Base-by-base conservation (phyloP, 106 monocot genomes). In the Dendrobium officinale region DNA sequence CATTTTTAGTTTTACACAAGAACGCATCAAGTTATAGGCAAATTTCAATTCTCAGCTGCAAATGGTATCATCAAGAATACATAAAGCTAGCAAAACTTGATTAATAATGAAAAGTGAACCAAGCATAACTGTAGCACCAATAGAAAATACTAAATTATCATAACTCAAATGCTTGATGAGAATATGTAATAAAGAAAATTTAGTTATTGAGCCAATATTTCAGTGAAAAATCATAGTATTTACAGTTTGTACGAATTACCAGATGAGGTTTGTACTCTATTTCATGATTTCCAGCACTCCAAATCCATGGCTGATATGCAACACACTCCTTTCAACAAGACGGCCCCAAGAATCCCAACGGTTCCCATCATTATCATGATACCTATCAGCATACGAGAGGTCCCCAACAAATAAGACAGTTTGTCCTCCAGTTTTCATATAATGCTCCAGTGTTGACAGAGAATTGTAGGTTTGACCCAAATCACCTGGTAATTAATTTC, bases 391-490 rank as follows among this genome's bases (percentile, higher is more conserved):
- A 93, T 99, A 99, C 26, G 95, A 95, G 26, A 99, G 88, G 85
- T 99, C 98, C 19, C 98, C 98, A 81, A 99, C 92, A 87, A 83
- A 99, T 45, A 99, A 67, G 20, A 99, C 89, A 79, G 89, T 81
- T 55, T 99, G 89, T 61, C 81, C 94, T 78, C 80, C 84, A 77
- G 80, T 89, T 79, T 87, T 80, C 92, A 92, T 88, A 84, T 99
- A 95, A 85, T 99, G 98, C 79, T 95, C 85, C 55, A 99, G 81
- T 27, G 98, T 99, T 18, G 94, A 95, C 68, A 92, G 92, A 40
- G 95, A 99, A 86, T 99, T 95, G 79, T 88, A 99, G 40, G 98
- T 99, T 83, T 99, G 95, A 26, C 98, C 98, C 86, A 99, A 83
- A 80, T 99, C 98, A 88, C 98, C 98, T 98, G 75, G 17, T 20